Base-by-base conservation (phyloP, 441 rosid species). In the Populus hybrid region DNA sequence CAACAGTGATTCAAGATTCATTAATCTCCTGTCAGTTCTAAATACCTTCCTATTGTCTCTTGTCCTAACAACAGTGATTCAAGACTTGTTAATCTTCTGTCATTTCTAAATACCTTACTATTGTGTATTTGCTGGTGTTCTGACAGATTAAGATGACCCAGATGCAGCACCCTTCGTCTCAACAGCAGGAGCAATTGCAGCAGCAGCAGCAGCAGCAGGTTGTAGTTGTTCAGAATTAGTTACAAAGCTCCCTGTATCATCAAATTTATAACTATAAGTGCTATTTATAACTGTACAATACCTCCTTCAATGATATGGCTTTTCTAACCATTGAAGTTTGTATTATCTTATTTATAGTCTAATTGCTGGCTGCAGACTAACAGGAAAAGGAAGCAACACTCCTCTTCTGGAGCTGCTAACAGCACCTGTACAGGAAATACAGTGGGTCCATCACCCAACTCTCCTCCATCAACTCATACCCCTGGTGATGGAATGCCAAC, bases 381-480 rank as follows among this genome's bases (percentile, higher is more conserved):
- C 79, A 86, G 92, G 73, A 91, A 90, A 85, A 84, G 93, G 81
- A 91, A 90, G 78, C 90, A 85, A 35, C 87, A 84, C 73, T 85
- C 91, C 67, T 88, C 95, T 85, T 88, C 92, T 66, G 93, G 92
- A 70, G 81, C 90, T 76, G 95, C 89, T 74, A 91, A 86, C 81
- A 88, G 91, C 84, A 85, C 90, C 73, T 88, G 92, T 65, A 91
- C 93, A 6, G 95, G 90, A 83, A 90, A 87, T 82, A 90, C 88
- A 14, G 86, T 84, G 14, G 91, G 90, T 36, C 92, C 89, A 79
- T 88, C 93, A 3, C 87, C 95, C 10, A 85, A 75, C 76, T 89
- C 95, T 75, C 93, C 93, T 67, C 92, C 88, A 26, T 91, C 95
- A 83, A 87, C 93, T 63, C 93, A 90, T 73, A 89, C 92, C 11